phyloP scores from a whole-genome alignment of 1,284 basidiomycete species.

The Testicularia cyperi region DNA sequence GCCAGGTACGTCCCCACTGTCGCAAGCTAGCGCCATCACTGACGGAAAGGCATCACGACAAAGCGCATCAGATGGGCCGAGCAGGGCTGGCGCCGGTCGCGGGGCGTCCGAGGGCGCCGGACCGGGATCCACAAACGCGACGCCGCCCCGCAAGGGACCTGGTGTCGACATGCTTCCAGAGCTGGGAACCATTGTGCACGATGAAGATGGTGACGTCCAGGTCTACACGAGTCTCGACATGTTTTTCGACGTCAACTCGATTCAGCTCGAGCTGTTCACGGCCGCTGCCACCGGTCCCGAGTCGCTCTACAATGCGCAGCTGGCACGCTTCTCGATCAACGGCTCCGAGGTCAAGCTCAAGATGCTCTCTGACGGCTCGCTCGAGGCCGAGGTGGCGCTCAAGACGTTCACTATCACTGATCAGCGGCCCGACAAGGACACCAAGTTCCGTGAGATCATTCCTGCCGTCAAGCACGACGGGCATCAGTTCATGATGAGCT shows the following conservation, averaged over 20 bases:
- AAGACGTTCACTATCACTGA: slow-evolving; percentile 90
- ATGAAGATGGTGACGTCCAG: slow-evolving; percentile 25
- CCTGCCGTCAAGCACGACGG: slow-evolving; percentile 85
- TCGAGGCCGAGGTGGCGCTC: slow-evolving; percentile 82
- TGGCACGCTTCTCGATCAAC: slow-evolving; percentile 81
- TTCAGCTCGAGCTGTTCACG: slow-evolving; percentile 92
- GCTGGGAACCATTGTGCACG: slow-evolving; percentile 60
- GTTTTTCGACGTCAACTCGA: slow-evolving; percentile 71
- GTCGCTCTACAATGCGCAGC: slow-evolving; percentile 75
- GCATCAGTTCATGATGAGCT: slow-evolving; percentile 93
- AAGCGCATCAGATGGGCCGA: too few species aligned
- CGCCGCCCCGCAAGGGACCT: slow-evolving; percentile 17
- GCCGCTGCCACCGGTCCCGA: slow-evolving; percentile 67
- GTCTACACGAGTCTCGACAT: slow-evolving; percentile 70
- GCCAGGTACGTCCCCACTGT: slow-evolving; percentile 3
- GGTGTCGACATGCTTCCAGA: slow-evolving; percentile 65
- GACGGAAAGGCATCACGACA: too few species aligned
- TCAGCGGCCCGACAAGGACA: slow-evolving; percentile 73
- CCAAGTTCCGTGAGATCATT: slow-evolving; percentile 91
- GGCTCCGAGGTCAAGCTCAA: slow-evolving; percentile 80
- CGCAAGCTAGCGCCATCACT: too few species aligned
- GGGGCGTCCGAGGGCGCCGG: slow-evolving; percentile 9
- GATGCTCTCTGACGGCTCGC: slow-evolving; percentile 76
- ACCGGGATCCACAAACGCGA: slow-evolving; percentile 2
- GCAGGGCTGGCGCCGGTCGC: too few species aligned